phyloP scores from a whole-genome alignment of 2,329 filamentous ascomycete genomes.

The Exutisphaerella laricina region DNA sequence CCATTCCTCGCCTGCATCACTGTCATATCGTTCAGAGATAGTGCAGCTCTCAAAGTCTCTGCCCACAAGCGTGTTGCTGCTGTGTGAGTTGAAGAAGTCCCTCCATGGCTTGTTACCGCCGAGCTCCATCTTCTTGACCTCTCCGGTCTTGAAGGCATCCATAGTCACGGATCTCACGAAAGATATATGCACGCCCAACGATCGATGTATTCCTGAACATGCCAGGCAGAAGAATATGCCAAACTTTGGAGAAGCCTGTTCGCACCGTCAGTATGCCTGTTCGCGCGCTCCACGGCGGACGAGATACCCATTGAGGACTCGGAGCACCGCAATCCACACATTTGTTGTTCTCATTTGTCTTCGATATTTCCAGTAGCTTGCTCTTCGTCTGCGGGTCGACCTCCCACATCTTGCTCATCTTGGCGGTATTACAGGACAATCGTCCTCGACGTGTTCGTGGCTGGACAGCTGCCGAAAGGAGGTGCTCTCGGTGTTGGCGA shows the following conservation, averaged over 20 bases:
- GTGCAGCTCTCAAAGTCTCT: conserved; percentile 75
- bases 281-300: not conserved
- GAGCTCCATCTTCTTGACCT: conserved; percentile 88
- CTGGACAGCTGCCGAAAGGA: conserved; percentile 3
- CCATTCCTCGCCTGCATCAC: conserved; percentile 88
- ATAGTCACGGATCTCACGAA: conserved; percentile 97
- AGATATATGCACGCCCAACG: conserved; percentile 94
- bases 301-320: conserved; percentile 84
- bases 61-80: conserved; percentile 41
- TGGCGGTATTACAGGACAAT: conserved; percentile 17
- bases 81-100: conserved; percentile 67
- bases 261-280: conserved; percentile 5
- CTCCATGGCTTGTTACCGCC: conserved; percentile 88
- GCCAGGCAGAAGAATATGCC: conserved; percentile 97
- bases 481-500: not conserved
- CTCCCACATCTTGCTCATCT: conserved; percentile 84
- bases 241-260: conserved; percentile 78
- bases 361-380: conserved; percentile 91
- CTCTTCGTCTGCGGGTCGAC: conserved; percentile 95
- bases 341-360: conserved; percentile 77
- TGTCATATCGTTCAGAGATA: conserved; percentile 84
- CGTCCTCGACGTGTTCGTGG: conserved; percentile 1
- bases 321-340: conserved; percentile 96
- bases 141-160: conserved; percentile 92
- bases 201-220: conserved; percentile 90